Conservation (phyloP, 768 basidiomycete genomes). For the Grammothele lineata region DNA sequence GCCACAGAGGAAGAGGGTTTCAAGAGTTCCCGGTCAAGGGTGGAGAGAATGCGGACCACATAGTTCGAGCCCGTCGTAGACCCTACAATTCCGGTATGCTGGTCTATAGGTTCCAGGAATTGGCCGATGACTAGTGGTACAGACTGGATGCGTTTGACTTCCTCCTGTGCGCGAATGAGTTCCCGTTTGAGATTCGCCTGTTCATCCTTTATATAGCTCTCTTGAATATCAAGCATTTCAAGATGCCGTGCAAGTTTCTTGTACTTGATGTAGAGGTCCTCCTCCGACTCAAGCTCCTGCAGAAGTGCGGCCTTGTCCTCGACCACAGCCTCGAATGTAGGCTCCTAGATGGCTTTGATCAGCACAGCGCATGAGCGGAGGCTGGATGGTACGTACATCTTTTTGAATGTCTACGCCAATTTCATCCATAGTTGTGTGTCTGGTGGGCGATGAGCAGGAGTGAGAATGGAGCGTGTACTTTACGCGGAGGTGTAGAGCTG, state of each 20-base stretch:
- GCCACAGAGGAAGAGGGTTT: constrained; percentile 98
- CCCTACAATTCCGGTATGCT: constrained; percentile 94
- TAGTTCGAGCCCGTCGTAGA: constrained; percentile 98
- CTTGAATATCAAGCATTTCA: constrained; percentile 91
- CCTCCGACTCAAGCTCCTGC: constrained; percentile 71
- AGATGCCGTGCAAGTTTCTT: constrained; percentile 93
- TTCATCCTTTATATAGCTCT: constrained; percentile 98
- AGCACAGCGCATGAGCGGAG: background rate
- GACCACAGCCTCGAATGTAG: constrained; percentile 82
- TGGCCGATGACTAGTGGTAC: constrained; percentile 99
- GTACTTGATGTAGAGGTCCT: constrained; percentile 96
- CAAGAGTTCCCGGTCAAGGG: constrained; percentile 92
- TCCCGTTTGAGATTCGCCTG: constrained; percentile 97
- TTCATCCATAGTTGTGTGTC: constrained; percentile 67
- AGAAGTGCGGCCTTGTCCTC: constrained; percentile 86
- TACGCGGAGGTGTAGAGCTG: constrained; percentile 19
- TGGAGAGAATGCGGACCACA: constrained; percentile 95
- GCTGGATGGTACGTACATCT: constrained; percentile 45
- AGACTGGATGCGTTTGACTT: constrained; percentile 98
- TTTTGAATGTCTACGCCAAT: constrained; percentile 81
- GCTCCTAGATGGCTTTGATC: constrained; percentile 53
- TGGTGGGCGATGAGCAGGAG: constrained; percentile 7
- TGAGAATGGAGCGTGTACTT: background rate
- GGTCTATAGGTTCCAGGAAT: constrained; percentile 98
- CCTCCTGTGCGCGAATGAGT: constrained; percentile 97